phyloP scores from a whole-genome alignment of 2,329 filamentous ascomycete genomes.

The Alternaria novae-zelandiae region DNA sequence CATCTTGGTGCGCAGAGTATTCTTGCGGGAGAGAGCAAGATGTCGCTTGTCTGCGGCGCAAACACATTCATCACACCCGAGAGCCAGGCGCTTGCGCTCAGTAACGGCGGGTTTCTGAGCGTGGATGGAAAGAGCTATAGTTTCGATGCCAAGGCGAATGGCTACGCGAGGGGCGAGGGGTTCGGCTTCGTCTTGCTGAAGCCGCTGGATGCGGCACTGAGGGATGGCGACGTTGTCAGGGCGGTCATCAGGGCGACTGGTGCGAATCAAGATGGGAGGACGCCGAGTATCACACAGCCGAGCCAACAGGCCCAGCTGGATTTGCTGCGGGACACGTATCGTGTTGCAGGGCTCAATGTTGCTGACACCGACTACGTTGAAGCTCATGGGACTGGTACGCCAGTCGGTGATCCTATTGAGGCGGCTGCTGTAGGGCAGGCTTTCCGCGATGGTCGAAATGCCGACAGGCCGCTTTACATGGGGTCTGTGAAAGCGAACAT shows the following conservation, averaged over 20 bases:
- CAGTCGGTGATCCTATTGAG: slow-evolving; percentile 14
- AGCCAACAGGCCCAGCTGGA: slow-evolving; percentile 54
- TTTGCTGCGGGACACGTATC: slow-evolving; percentile 9
- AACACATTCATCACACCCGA: slow-evolving; percentile 7
- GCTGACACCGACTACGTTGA: slow-evolving; percentile 18
- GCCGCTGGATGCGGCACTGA: background rate
- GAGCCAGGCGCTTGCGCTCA: slow-evolving; percentile 8
- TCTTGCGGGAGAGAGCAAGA: slow-evolving; percentile 25
- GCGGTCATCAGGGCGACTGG: slow-evolving; percentile 29
- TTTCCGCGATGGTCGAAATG: background rate
- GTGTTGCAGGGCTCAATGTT: background rate
- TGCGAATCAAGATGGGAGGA: slow-evolving; percentile 15
- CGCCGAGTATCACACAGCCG: slow-evolving; percentile 19
- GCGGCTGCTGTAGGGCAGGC: slow-evolving; percentile 6
- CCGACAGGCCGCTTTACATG: slow-evolving; percentile 1
- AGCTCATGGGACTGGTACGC: slow-evolving; percentile 14
- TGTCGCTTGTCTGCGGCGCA: slow-evolving; percentile 10
- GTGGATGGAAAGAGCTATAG: background rate
- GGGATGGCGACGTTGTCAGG: slow-evolving; percentile 27
- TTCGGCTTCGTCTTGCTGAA: slow-evolving; percentile 62
- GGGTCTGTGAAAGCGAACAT: slow-evolving; percentile 31
- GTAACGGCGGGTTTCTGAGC: slow-evolving; percentile 1
- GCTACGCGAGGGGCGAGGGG: slow-evolving; percentile 69
- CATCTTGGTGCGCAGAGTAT: slow-evolving; percentile 31
- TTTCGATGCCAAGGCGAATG: slow-evolving; percentile 53